Evolutionary conservation across 2,329 filamentous ascomycete species (phyloP).

Genomic region (Aspergillus sp.): DNA sequence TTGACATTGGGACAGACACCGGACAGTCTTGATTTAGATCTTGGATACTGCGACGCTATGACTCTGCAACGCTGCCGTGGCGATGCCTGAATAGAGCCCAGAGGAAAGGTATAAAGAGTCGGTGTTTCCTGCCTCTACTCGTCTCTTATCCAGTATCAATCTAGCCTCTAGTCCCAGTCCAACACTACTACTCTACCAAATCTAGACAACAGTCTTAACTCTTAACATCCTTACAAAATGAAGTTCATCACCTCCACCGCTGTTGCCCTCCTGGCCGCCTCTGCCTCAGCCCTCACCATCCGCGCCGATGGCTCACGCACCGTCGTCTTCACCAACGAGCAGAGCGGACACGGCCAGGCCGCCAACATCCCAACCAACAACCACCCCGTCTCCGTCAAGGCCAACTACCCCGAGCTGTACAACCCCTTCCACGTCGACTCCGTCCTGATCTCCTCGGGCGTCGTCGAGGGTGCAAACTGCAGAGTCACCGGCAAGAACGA

Average conservation of each 20-base stretch:
- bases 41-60: not conserved
- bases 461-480: not conserved
- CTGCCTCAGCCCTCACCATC: not conserved
- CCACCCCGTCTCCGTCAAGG: not conserved
- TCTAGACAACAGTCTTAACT: not conserved
- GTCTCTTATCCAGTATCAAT: not conserved
- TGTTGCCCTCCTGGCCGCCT: not conserved
- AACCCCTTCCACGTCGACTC: slow-evolving; percentile 5
- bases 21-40: not conserved
- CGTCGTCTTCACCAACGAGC: slow-evolving; percentile 4
- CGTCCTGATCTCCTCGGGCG: not conserved
- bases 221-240: not conserved
- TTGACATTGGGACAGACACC: not conserved
- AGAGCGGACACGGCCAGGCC: not conserved
- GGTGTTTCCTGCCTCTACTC: not conserved
- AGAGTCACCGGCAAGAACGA: not conserved
- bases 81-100: not conserved
- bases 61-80: not conserved
- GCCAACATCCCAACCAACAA: not conserved
- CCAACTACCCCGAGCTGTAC: slow-evolving; percentile 1
- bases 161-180: not conserved
- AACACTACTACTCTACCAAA: not conserved
- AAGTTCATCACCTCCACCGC: slow-evolving; percentile 1
- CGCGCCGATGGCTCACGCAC: not conserved
- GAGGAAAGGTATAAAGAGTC: not conserved